Base-by-base conservation (phyloP, 352 stramenopile genomes). In the Pythium sp. region DNA sequence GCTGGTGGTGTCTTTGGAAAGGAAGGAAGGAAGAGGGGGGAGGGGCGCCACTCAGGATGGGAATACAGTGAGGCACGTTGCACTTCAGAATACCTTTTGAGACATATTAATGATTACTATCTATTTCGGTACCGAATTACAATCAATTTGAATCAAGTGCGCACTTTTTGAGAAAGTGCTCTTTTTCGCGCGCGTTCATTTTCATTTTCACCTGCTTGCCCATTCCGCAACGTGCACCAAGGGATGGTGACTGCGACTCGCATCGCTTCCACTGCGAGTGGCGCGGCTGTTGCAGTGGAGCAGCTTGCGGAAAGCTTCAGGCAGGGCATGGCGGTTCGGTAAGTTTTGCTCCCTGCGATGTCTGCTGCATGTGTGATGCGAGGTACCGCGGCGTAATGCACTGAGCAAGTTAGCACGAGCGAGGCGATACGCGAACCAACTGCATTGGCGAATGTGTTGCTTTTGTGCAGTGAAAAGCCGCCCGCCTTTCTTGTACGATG, bases 1-100 rank as follows among this genome's bases (percentile, higher is more conserved):
- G 41, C 41, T 51, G 43, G 26, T 47, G 15, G 15, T 55, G 24
- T 26, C n/a, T 64, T 41, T 65, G 41, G 43, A 57, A 55, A 64
- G 58, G 36, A 65, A 26, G 38, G 41, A 55, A 57, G 28, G 58
- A 22, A n/a, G 32, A 26, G 24, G 41, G 43, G 41, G 34, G 58
- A 64, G 36, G 22, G 58, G n/a, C 36, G 58, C 58, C 36, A 63
- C 34, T 5, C 5, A 51, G 18, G 20, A 22, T 7, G 18, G 20
- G 3, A 24, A 56, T 64, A 64, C 58, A 34, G 38, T 64, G 32
- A 55, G 22, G 3, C 24, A 64, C 38, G 24, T 28, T 41, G 36
- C 26, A 41, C 7, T 58, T 30, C 12, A n/a, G 12, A 28, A 3
- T 43, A 59, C 54, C 34, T 59, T 59, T 26, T 6, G 18, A 41